Evolutionary conservation across 2,329 filamentous ascomycete species (phyloP).

Genomic region (Akanthomyces dipterigenus): DNA sequence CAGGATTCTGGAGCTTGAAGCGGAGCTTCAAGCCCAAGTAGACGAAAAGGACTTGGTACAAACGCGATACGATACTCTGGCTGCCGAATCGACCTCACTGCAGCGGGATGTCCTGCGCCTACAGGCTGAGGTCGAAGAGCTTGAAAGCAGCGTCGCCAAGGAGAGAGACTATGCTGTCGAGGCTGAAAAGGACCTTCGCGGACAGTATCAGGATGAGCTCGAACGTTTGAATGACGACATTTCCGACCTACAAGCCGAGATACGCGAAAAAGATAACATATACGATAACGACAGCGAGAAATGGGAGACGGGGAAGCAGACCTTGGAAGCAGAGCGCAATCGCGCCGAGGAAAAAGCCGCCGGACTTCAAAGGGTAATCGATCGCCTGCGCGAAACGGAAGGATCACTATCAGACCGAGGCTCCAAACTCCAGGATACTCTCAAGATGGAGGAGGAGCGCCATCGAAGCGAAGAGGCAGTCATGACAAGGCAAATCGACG

Average conservation of each 20-base stretch:
- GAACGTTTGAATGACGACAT: slow-evolving; percentile 52
- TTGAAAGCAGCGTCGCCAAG: slow-evolving; percentile 42
- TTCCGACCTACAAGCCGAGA: slow-evolving; percentile 54
- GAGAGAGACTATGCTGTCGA: slow-evolving; percentile 53
- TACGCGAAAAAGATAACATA: slow-evolving; percentile 63
- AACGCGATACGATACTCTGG: slow-evolving; percentile 60
- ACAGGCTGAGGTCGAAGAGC: slow-evolving; percentile 38
- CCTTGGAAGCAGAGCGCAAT: slow-evolving; percentile 58
- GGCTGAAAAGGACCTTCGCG: slow-evolving; percentile 51
- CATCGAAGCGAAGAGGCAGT: slow-evolving; percentile 65
- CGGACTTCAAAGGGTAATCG: slow-evolving; percentile 63
- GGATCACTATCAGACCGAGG: slow-evolving; percentile 63
- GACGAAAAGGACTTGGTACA: slow-evolving; percentile 67
- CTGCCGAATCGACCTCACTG: slow-evolving; percentile 58
- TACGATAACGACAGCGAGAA: slow-evolving; percentile 66
- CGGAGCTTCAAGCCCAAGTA: slow-evolving; percentile 50
- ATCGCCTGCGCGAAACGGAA: slow-evolving; percentile 61
- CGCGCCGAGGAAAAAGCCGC: slow-evolving; percentile 60
- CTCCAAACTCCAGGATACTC: slow-evolving; percentile 57
- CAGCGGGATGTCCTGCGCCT: slow-evolving; percentile 55
- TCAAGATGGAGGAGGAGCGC: slow-evolving; percentile 65
- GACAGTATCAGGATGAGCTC: slow-evolving; percentile 39
- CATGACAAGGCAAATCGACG: slow-evolving; percentile 66
- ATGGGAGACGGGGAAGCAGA: slow-evolving; percentile 62
- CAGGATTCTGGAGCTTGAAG: slow-evolving; percentile 49